Base-by-base conservation (phyloP, 2,329 filamentous ascomycete species). In the Gnomoniopsis smithogilvyi region DNA sequence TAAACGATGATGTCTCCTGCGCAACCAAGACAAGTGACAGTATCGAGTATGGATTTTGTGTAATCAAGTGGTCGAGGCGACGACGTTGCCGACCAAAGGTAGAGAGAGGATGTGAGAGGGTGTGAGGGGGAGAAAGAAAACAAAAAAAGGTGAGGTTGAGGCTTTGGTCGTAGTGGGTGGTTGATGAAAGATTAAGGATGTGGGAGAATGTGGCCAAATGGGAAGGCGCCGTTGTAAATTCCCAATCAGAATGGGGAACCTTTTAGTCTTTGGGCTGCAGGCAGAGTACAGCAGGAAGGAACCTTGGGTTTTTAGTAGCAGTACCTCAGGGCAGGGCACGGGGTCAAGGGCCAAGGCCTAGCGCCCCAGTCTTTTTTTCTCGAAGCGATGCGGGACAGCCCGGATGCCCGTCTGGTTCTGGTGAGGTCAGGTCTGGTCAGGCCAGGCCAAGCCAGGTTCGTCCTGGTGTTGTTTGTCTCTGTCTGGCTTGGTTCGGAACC, bases 181-280 rank as follows among this genome's bases (percentile, higher is more conserved):
- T 43, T 55, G 57, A 43, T 54, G 59, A 43, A 55, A 49, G 56
- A 52, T 43, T 33, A 21, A 60, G 45, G 50, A 56, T 52, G 56
- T 21, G 36, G 17, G 17, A 38, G 36, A 38, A 38, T 30, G 26
- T 38, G 36, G 36, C 36, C 48, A 62, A 51, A 62, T 22, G 56
- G 46, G 36, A 41, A 58, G 55, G 59, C 36, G 59, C 50, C 46
- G 41, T 34, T 51, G 54, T 38, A 51, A 56, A 61, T 51, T 53
- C 52, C 51, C 51, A 45, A 61, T 15, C 15, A 47, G 56, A 59
- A 56, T 62, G 60, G 60, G 54, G 59, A 60, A 60, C 51, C 49
- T 30, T 19, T 56, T 36, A 38, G 24, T 49, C 22, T 26, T 30
- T 38, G 11, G n/a, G 36, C 49, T 54, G 50, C 53, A 54, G 53